Evolutionary conservation across 805 yeast species (phyloP), one percentile per base, ranked within the genome.

Genomic region (Candida broadrunensis): DNA sequence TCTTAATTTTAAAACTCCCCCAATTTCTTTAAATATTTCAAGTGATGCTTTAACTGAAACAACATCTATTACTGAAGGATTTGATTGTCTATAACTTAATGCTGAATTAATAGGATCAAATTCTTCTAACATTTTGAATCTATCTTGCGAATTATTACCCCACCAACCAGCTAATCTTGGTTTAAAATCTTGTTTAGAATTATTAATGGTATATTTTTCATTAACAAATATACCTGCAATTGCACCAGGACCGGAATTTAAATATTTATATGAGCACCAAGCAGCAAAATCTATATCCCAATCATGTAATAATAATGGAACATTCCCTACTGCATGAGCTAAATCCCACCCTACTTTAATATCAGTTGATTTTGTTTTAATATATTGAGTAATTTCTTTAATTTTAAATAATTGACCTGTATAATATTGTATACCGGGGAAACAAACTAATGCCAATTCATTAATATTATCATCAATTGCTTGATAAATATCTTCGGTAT

Each of bases 141-240:
- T 65, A 26, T 78, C 78, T 2, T 53, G 51, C 0, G 83, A 68
- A 50, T 84, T 80, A 55, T 88, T 90, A 1, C 97, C 97, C 97
- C 97, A 90, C 98, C 98, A 90, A 1, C 98, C 98, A 0, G 96
- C 95, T 37, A 88, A 67, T 45, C 97, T 70, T 1, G 96, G 86
- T 29, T 71, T 51, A 50, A 67, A 72, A 16, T 54, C 53, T 9
- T 52, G 52, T 13, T 44, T 45, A 12, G 67, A 47, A 35, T 63
- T 58, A 35, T 55, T 41, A 31, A 54, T 48, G 15, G 73, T 65
- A 46, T 59, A 65, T 45, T 61, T 72, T 47, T 80, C 83, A 57
- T 90, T 81, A 29, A 90, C 83, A 53, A 79, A 90, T 17, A 88
- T 73, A 1, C 97, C 96, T 5, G 89, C 96, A 48, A 89, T 86